A percentile compares a stretch with the other conserved stretches of the same genome.
Conservation (phyloP, 2,329 filamentous ascomycete genomes). For the Knufia fluminis region DNA sequence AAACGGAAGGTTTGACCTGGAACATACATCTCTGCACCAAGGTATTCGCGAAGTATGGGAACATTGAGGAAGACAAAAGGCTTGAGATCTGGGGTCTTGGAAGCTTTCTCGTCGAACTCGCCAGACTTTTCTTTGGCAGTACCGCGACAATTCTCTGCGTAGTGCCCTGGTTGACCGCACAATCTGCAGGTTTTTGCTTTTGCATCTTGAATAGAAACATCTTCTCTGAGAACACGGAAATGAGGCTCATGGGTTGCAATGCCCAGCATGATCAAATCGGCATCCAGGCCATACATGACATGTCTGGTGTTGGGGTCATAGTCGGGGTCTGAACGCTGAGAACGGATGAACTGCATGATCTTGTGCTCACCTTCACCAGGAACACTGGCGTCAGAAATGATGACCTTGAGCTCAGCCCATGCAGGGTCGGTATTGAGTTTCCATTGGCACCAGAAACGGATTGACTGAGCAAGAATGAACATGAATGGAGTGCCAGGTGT, state of each 20-base stretch:
- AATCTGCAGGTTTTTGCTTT: constrained; percentile 74
- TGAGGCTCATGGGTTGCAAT: constrained; percentile 95
- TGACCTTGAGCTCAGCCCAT: constrained; percentile 93
- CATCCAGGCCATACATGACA: constrained; percentile 96
- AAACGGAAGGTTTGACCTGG: constrained; percentile 77
- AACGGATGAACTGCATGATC: constrained; percentile 97
- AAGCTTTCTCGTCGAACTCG: constrained; percentile 74
- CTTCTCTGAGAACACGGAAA: constrained; percentile 91
- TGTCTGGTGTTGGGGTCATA: constrained; percentile 95
- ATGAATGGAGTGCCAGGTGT: constrained; percentile 98
- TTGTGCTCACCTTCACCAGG: constrained; percentile 98
- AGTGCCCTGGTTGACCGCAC: constrained; percentile 87
- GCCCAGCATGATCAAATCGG: constrained; percentile 96
- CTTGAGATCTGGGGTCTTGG: constrained; percentile 56
- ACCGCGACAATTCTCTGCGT: constrained; percentile 75
- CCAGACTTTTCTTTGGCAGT: constrained; percentile 67
- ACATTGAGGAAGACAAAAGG: constrained; percentile 99
- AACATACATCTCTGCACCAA: constrained; percentile 79
- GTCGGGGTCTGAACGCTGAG: constrained; percentile 78
- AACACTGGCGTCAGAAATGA: constrained; percentile 96
- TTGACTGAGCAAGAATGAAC: constrained; percentile 81
- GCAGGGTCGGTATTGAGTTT: constrained; percentile 94
- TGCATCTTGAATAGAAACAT: constrained; percentile 86
- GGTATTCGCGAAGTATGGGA: constrained; percentile 80
- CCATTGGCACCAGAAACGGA: constrained; percentile 95